Evolutionary conservation across 2,329 filamentous ascomycete species (phyloP).

Genomic region (Cladosporium sp.): DNA sequence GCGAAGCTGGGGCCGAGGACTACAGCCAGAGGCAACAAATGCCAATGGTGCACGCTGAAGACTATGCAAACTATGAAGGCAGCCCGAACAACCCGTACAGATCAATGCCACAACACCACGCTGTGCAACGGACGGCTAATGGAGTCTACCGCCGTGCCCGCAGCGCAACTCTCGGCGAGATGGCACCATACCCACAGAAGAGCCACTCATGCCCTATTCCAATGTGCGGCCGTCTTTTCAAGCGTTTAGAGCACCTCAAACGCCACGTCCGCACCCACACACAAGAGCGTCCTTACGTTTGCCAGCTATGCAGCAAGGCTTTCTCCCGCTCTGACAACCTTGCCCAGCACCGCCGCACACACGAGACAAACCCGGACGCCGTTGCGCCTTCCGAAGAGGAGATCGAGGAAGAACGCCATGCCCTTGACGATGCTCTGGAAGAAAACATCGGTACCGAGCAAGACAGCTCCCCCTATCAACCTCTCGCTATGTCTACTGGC

Average conservation of each 20-base stretch:
- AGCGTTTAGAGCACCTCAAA: conserved; percentile 98
- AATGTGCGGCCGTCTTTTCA: conserved; percentile 94
- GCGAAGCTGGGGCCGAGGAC: conserved; percentile 74
- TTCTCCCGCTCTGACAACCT: conserved; percentile 99
- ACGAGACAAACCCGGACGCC: conserved; percentile 70
- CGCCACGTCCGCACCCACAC: conserved; percentile 99
- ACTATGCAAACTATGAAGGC: conserved; percentile 61
- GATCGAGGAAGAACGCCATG: conserved; percentile 84
- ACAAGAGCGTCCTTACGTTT: conserved; percentile 97
- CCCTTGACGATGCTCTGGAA: conserved; percentile 71
- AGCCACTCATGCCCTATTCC: conserved; percentile 99
- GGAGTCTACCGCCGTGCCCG: conserved; percentile 85
- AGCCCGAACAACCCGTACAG: conserved; percentile 44
- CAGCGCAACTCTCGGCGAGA: conserved; percentile 94
- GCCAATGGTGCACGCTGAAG: conserved; percentile 64
- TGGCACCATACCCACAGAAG: conserved; percentile 94
- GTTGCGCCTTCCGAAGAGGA: conserved; percentile 75
- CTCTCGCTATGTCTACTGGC: conserved; percentile 32
- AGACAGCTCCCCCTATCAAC: conserved; percentile 28
- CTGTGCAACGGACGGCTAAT: conserved; percentile 60
- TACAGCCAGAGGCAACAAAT: conserved; percentile 63
- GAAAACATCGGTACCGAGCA: conserved; percentile 53
- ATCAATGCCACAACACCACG: conserved; percentile 58
- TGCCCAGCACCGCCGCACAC: conserved; percentile 84
- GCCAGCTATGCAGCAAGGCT: conserved; percentile 96